Percentiles rank a stretch among this genome's conserved stretches.
Evolutionary conservation across 2,329 filamentous ascomycete species (phyloP).

Genomic region (Coniochaeta prunicola): DNA sequence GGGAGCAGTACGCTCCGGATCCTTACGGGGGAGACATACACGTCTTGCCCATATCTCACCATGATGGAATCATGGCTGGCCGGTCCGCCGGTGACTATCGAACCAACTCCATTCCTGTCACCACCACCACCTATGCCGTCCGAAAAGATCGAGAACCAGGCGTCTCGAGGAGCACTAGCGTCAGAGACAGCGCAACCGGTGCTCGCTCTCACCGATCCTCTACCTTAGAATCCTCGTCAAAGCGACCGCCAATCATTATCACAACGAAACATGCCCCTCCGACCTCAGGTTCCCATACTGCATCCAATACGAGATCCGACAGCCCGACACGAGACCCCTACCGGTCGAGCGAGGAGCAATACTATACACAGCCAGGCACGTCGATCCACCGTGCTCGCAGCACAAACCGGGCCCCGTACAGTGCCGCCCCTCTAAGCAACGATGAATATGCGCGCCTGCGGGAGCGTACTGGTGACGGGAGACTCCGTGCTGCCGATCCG

Average conservation of each 20-base stretch:
- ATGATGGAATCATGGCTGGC: slow-evolving; percentile 14
- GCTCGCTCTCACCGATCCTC: slow-evolving; percentile 42
- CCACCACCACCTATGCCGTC: slow-evolving; percentile 50
- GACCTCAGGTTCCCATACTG: slow-evolving; percentile 23
- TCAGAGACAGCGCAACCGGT: slow-evolving; percentile 33
- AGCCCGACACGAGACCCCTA: slow-evolving; percentile 47
- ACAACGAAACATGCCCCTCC: slow-evolving; percentile 38
- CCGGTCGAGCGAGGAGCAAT: slow-evolving; percentile 44
- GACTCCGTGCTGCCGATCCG: slow-evolving; percentile 33
- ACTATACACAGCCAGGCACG: slow-evolving; percentile 51
- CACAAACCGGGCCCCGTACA: slow-evolving; percentile 33
- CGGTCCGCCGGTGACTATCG: slow-evolving; percentile 22
- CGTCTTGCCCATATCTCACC: slow-evolving; percentile 36
- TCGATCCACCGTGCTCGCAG: slow-evolving; percentile 43
- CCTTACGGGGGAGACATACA: slow-evolving; percentile 48
- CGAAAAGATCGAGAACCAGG: slow-evolving; percentile 35
- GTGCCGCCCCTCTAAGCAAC: slow-evolving; percentile 36
- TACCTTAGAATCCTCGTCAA: slow-evolving; percentile 40
- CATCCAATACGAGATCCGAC: slow-evolving; percentile 23
- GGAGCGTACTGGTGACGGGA: slow-evolving; percentile 38
- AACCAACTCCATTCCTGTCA: slow-evolving; percentile 29
- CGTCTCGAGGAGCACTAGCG: slow-evolving; percentile 35
- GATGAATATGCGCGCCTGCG: slow-evolving; percentile 44
- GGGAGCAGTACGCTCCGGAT: slow-evolving; percentile 25
- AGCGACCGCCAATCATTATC: slow-evolving; percentile 46